Evolutionary conservation across 257 asterid species (phyloP), one percentile per base, ranked within the genome.

Genomic region (Avicennia marina): DNA sequence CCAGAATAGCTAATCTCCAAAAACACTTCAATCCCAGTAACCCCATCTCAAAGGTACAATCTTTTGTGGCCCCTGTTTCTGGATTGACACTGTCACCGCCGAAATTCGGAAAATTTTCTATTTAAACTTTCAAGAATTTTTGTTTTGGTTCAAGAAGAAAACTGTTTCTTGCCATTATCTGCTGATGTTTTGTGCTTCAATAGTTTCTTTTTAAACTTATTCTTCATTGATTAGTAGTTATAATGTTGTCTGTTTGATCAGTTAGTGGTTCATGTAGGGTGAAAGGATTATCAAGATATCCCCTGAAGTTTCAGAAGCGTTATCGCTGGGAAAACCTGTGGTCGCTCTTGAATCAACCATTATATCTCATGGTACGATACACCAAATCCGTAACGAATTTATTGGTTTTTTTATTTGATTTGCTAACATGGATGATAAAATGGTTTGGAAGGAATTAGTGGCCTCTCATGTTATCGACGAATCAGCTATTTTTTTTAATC

Each of bases 271-370:
- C 56, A 41, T 53, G 1, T 63, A 76, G 86, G 78, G 74, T 72
- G 70, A 62, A 33, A 65, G 33, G 47, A 24, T 60, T 13, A 44
- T 88, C 33, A 91, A 86, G 85, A 58, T 83, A 58, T 83, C 93
- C 8, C 56, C 60, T 5, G 78, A 81, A 86, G 97, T 91, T 74
- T 70, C 87, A n/a, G 89, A 80, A 68, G 98, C 97, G 59, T 70
- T 91, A 66, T 75, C 83, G n/a, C 42, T 40, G 45, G 86, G 95
- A 25, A 74, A 60, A 60, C 76, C 95, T 2, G 89, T 91, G 59
- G 98, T 91, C 72, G 98, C 98, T 66, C 94, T 91, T 49, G 98
- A 91, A 70, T 91, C 98, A 48, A 88, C 98, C 25, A 82, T 91
- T 20, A 91, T 91, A 56, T 78, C 95, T 72, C 98, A 91, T 75